phyloP scores from a whole-genome alignment of 257 asterid genomes.

The Paraleonurus japonicus region DNA sequence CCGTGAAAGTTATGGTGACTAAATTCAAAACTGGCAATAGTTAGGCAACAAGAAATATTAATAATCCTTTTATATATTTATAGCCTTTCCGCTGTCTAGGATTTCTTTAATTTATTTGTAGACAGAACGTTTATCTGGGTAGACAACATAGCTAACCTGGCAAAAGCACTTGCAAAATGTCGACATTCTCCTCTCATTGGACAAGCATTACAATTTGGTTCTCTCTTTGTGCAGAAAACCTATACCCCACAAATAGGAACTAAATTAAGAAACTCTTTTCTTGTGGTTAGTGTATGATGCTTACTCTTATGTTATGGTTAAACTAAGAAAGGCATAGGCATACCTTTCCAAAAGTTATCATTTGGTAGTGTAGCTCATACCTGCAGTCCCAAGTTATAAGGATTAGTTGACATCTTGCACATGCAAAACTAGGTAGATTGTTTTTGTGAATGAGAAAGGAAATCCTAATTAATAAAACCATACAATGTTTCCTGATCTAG shows the following conservation, averaged over 20 bases:
- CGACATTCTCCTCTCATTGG: conserved; percentile 95
- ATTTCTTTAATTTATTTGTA: conserved; percentile 7
- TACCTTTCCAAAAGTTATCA: conserved; percentile 99
- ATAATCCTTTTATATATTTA: too few relatives aligned
- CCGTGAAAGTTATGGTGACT: neutral
- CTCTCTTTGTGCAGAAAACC: conserved; percentile 98
- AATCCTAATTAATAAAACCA: conserved; percentile 25
- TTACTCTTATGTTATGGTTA: conserved; percentile 1
- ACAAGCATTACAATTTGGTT: conserved; percentile 95
- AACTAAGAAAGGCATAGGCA: conserved; percentile 16
- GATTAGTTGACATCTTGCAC: conserved; percentile 31
- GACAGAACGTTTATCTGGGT: conserved; percentile 18
- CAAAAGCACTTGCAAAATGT: conserved; percentile 96
- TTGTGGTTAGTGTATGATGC: conserved; percentile 5
- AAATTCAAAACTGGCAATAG: neutral
- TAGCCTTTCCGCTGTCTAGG: conserved; percentile 22
- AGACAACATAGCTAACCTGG: conserved; percentile 59
- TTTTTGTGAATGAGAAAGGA: conserved; percentile 19
- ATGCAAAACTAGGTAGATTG: conserved; percentile 17
- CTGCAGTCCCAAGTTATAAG: conserved; percentile 43
- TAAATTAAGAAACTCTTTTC: conserved; percentile 9
- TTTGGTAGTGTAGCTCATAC: conserved; percentile 95
- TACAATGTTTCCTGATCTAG: conserved; percentile 92
- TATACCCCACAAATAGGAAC: conserved; percentile 32
- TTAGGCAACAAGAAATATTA: too few relatives aligned